Percentiles rank a stretch among this genome's conserved stretches.
These are phyloP conservation scores for Panus rudis DNA, from an alignment of 768 basidiomycete genomes.

Conservation along the genomic window DNA sequence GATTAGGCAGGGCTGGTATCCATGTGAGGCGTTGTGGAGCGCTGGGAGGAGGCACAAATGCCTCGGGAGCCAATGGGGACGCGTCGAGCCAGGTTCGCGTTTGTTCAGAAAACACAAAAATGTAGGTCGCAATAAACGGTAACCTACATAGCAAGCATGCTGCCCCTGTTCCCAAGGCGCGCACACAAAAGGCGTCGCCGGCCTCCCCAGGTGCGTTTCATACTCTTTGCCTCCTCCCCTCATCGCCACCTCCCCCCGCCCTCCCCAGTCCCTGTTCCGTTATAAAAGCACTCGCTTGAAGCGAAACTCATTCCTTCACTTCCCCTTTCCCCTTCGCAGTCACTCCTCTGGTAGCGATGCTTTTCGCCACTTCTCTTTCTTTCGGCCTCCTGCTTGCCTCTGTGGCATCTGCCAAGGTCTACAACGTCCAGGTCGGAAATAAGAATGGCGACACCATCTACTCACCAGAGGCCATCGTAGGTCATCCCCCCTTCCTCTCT, in stretches of 20 bases:
- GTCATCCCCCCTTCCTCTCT: neutral
- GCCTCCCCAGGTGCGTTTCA: too few species aligned
- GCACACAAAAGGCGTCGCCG: too few species aligned
- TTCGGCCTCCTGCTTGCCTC: constrained; percentile 33
- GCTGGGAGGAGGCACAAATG: too few species aligned
- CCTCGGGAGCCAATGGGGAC: too few species aligned
- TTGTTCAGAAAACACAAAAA: too few species aligned
- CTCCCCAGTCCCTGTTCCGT: constrained; percentile 9
- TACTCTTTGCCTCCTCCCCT: neutral
- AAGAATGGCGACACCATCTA: neutral
- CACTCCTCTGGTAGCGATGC: constrained; percentile 25
- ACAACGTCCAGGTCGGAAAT: constrained; percentile 1
- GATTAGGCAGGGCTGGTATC: too few species aligned
- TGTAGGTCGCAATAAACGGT: too few species aligned
- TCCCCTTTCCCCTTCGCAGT: constrained; percentile 20
- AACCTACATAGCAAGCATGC: too few species aligned
- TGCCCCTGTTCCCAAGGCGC: too few species aligned
- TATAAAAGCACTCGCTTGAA: constrained; percentile 15
- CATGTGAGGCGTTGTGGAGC: too few species aligned
- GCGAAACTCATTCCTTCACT: constrained; percentile 15
- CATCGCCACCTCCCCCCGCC: constrained; percentile 3
- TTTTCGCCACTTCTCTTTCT: constrained; percentile 36
- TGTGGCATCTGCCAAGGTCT: constrained; percentile 21
- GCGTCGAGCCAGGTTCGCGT: too few species aligned
- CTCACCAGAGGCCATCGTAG: neutral